phyloP scores from a whole-genome alignment of 2,329 filamentous ascomycete species.

The Magnaporthiopsis incrustans region DNA sequence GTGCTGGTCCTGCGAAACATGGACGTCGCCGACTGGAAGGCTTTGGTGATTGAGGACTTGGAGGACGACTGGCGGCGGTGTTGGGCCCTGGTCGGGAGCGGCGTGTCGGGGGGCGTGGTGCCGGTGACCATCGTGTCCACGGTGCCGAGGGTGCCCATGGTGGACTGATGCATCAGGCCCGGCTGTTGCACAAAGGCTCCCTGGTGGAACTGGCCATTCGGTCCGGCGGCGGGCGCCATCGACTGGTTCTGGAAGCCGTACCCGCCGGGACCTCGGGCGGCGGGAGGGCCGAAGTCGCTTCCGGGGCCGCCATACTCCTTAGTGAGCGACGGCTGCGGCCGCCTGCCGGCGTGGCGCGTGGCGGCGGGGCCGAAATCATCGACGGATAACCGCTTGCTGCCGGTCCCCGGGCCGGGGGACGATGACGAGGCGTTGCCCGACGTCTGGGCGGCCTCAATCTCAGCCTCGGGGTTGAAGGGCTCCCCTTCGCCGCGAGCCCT shows the following conservation, averaged over 20 bases:
- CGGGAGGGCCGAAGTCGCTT: neutral
- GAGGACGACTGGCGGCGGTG: constrained; percentile 2
- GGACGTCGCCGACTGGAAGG: constrained; percentile 4
- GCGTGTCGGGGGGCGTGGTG: neutral
- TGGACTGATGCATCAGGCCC: neutral
- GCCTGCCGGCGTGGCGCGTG: too few relatives aligned
- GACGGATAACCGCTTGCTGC: constrained; percentile 5
- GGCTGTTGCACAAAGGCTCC: neutral
- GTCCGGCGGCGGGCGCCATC: neutral
- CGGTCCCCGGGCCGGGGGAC: neutral
- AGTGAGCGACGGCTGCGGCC: too few relatives aligned
- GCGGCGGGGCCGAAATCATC: constrained; percentile 4
- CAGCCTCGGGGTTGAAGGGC: constrained; percentile 16
- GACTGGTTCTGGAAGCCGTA: neutral
- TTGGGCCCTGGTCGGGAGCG: neutral
- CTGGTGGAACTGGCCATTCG: neutral
- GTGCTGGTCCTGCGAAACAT: constrained; percentile 6
- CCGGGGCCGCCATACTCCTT: neutral
- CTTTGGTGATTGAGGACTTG: constrained; percentile 2
- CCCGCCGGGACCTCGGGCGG: too few relatives aligned
- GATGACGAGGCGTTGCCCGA: neutral
- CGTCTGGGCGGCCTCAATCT: constrained; percentile 19
- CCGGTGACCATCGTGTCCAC: neutral
- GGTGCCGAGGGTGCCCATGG: neutral
- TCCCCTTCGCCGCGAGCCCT: constrained; percentile 11